These are phyloP conservation scores for Tetrapisispora fleetii DNA, from an alignment of 805 yeast species.

Conservation along the genomic window DNA sequence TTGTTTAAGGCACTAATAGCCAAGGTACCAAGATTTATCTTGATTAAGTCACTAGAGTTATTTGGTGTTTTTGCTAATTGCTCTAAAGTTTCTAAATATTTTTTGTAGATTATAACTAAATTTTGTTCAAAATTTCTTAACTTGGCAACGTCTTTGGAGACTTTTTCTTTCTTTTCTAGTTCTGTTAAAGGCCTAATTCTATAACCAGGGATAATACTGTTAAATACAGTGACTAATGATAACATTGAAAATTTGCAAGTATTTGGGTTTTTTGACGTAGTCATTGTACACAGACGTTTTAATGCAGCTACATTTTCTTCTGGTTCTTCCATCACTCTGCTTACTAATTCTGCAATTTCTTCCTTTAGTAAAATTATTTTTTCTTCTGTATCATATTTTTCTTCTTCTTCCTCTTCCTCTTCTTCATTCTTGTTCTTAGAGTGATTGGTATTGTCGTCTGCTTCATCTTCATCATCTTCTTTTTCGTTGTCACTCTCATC, in stretches of 20 bases:
- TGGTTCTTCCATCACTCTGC: constrained; percentile 72
- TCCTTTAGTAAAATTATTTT: constrained; percentile 58
- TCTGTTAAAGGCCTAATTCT: constrained; percentile 76
- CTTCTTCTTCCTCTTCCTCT: constrained; percentile 15
- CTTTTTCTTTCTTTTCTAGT: constrained; percentile 70
- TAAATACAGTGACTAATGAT: constrained; percentile 77
- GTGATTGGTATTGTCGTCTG: constrained; percentile 12
- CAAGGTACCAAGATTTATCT: constrained; percentile 36
- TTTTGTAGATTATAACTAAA: constrained; percentile 57
- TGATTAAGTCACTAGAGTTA: constrained; percentile 22
- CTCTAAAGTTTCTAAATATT: constrained; percentile 50
- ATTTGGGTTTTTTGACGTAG: constrained; percentile 53
- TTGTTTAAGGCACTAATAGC: constrained; percentile 77
- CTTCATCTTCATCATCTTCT: constrained; percentile 13
- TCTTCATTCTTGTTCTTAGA: constrained; percentile 1
- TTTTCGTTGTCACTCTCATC: constrained; percentile 10
- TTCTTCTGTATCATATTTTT: constrained; percentile 43
- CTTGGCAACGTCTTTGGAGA: constrained; percentile 70
- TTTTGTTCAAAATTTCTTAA: constrained; percentile 74
- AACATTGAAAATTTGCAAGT: constrained; percentile 63
- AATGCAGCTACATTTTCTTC: constrained; percentile 68
- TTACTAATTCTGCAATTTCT: constrained; percentile 74
- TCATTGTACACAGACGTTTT: constrained; percentile 60
- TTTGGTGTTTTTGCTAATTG: constrained; percentile 32
- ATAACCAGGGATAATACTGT: constrained; percentile 79